Percentiles rank a stretch among this genome's conserved stretches.
Conservation (phyloP, 176 grass and related monocot genomes). For the Typha latifolia region DNA sequence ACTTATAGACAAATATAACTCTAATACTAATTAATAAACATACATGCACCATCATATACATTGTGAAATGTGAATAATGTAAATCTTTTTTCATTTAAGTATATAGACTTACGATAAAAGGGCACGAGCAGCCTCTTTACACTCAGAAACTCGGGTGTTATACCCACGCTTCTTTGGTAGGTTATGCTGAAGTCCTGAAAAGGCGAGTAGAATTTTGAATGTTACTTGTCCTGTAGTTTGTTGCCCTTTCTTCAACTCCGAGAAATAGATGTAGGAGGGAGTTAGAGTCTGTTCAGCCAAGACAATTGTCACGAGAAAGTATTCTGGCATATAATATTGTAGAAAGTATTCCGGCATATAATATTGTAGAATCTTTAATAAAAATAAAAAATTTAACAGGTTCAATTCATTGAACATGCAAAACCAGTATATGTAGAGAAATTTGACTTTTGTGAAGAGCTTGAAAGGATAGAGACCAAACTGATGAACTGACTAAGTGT, state of each 20-base stretch:
- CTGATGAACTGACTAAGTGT: no score
- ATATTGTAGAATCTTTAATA: no score
- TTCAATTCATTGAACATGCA: no score
- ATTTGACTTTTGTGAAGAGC: no score
- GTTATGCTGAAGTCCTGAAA: slow-evolving; percentile 87
- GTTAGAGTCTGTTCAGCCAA: slow-evolving; percentile 47
- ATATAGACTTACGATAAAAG: slow-evolving; percentile 60
- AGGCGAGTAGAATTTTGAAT: slow-evolving; percentile 94
- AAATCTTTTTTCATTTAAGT: not conserved
- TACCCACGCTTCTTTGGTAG: slow-evolving; percentile 81
- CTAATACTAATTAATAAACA: not conserved
- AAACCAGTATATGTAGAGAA: no score
- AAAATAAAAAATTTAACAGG: no score
- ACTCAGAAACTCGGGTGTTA: slow-evolving; percentile 75
- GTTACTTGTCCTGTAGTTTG: slow-evolving; percentile 31
- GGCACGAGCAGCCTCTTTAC: slow-evolving; percentile 65
- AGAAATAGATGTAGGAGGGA: slow-evolving; percentile 49
- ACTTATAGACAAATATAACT: no score
- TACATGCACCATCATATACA: not conserved
- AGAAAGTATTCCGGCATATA: no score
- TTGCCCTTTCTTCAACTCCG: slow-evolving; percentile 43
- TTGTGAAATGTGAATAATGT: slow-evolving; percentile 1
- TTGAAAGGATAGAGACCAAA: no score
- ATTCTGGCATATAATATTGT: no score
- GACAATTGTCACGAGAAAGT: not conserved